Base-by-base conservation (phyloP, 2,329 filamentous ascomycete species). In the Fusarium austroafricanum region DNA sequence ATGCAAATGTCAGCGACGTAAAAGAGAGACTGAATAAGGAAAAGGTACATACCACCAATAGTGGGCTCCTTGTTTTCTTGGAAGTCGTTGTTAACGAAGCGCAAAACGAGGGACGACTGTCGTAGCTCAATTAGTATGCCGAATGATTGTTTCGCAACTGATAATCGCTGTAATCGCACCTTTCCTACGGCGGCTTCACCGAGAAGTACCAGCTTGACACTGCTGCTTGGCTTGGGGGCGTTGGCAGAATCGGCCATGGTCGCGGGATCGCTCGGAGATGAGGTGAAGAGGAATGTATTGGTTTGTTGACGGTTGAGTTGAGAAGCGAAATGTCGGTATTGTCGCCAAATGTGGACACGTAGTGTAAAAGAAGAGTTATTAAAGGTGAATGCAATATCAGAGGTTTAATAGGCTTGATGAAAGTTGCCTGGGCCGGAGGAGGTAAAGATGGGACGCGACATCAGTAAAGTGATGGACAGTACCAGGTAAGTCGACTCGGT, bases 41-140 rank as follows among this genome's bases (percentile, higher is more conserved):
- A 61, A 51, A 47, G 68, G 55, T 52, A 81, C 86, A 70, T 87
- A 96, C 94, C 94, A 86, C 96, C 96, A 82, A 99, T 99, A 71
- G 96, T 99, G 66, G 96, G 96, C 81, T 99, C 96, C 86, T 98
- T 98, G 83, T 98, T 98, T 83, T 98, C 96, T 84, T 99, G 96
- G 77, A 99, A 99, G 82, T 98, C 95, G 83, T 99, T 96, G 87
- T 98, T 98, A 79, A 99, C 96, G 82, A 99, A 99, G 77, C 96
- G 93, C 78, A 99, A 87, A 68, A 99, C 96, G 61, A 99, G 90
- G 44, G 96, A 99, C 49, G 96, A 98, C 96, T 97, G 76, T 62
- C 37, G 55, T 61, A 67, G 55, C 67, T 76, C 65, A 80, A 61
- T 71, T 69, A 68, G 64, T 60, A 60, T 33, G 17, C 38, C 20